A percentile compares a stretch with the other conserved stretches of the same genome.
Conservation (phyloP, 768 basidiomycete species). For the Paxillus rubicundulus region DNA sequence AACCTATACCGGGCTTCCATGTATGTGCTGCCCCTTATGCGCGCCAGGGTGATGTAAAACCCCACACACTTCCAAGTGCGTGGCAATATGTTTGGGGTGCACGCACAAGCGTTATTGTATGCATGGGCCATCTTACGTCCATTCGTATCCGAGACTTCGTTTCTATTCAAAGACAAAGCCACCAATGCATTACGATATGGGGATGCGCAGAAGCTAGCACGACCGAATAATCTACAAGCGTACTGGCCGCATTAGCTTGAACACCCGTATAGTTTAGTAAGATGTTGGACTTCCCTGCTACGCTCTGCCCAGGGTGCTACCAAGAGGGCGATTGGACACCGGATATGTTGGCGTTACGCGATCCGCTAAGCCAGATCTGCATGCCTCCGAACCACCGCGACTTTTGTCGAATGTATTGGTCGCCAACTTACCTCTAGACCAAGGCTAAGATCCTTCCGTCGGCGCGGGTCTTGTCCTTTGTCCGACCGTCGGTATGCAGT, state of each 20-base stretch:
- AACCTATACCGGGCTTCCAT: background rate
- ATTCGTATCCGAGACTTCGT: too few relatives aligned
- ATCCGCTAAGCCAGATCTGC: background rate
- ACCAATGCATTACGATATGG: too few relatives aligned
- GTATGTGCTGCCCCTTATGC: background rate
- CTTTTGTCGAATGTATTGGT: background rate
- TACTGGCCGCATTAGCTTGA: too few relatives aligned
- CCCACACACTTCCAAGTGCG: background rate
- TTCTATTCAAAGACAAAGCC: too few relatives aligned
- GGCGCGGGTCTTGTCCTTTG: background rate
- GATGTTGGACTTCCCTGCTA: too few relatives aligned
- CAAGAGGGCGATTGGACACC: too few relatives aligned
- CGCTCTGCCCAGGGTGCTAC: too few relatives aligned
- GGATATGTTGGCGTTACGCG: background rate
- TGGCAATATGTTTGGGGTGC: background rate
- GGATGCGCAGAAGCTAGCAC: too few relatives aligned
- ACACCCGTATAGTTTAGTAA: too few relatives aligned
- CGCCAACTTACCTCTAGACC: background rate
- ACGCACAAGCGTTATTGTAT: background rate
- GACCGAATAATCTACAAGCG: too few relatives aligned
- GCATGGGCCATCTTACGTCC: background rate
- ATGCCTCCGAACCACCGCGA: background rate
- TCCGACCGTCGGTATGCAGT: background rate
- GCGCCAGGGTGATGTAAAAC: background rate
- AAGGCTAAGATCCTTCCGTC: slow-evolving; percentile 20